These are phyloP conservation scores for Cornus controversa DNA, from an alignment of 148 eudicot species.

Conservation along the genomic window DNA sequence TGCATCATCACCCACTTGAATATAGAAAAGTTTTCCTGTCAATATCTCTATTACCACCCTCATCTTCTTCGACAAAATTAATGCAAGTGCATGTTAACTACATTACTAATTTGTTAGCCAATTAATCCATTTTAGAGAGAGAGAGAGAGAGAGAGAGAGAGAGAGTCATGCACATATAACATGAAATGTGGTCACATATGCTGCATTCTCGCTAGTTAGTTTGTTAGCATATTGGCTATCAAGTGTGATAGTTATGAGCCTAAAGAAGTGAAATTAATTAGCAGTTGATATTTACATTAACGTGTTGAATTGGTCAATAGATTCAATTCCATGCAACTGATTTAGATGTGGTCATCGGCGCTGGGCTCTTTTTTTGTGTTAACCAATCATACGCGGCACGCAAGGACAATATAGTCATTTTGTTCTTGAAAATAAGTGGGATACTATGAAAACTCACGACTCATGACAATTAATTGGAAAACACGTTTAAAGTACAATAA, in stretches of 20 bases:
- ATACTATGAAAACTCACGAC: too few species aligned
- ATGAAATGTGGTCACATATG: conserved; percentile 11
- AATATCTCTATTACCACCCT: conserved; percentile 44
- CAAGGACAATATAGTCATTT: neutral
- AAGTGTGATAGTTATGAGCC: neutral
- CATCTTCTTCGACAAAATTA: conserved; percentile 18
- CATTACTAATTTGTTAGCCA: neutral
- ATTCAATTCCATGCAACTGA: neutral
- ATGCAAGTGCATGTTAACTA: neutral
- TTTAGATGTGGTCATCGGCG: neutral
- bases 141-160: conserved; percentile 6
- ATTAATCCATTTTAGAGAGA: neutral
- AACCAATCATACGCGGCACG: neutral
- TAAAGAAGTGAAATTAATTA: neutral
- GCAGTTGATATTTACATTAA: neutral
- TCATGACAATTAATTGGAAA: too few species aligned
- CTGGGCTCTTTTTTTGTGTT: neutral
- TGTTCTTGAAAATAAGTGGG: too few species aligned
- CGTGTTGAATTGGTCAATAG: neutral
- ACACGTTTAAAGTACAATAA: too few species aligned
- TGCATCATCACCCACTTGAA: conserved; percentile 36
- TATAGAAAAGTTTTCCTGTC: conserved; percentile 46
- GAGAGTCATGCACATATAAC: neutral
- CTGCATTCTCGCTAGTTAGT: conserved; percentile 13
- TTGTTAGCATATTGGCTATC: neutral